Base-by-base conservation (phyloP, 345 rosid genomes). In the Passiflora organensis region DNA sequence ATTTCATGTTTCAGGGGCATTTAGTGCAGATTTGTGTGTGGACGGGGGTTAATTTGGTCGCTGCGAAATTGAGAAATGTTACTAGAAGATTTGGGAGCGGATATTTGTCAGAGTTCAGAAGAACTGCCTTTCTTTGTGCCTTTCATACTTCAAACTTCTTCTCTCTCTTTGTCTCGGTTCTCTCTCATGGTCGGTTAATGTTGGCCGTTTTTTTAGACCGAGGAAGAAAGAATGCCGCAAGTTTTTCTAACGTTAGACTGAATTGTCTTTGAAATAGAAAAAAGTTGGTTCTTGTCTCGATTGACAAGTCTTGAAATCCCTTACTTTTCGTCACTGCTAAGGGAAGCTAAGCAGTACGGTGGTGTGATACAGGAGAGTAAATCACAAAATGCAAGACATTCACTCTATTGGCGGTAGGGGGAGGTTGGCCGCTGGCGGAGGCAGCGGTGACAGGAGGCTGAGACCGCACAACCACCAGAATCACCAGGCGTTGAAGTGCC, bases 401-500 rank as follows among this genome's bases (percentile, higher is more conserved):
- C 80, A 78, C 56, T 55, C 84, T 14, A 63, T 80, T 46, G 78
- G 71, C 10, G 82, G 75, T 13, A 79, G 67, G 22, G 58, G 77
- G 21, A 32, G 75, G 41, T 50, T 66, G 16, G 68, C 64, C 42
- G 54, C 64, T 64, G 80, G 71, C 36, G 79, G 79, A 6, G 68
- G 80, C 12, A 54, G 81, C 2, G 96, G 82, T 15, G 98, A 88
- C 71, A 57, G 95, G 72, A 72, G 89, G 75, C 65, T 88, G 65
- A 68, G 95, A 65, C 81, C 79, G 17, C 91, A 80, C 46, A 78
- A 79, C 62, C 79, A 75, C 68, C 83, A 50, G 50, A 74, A 69
- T 76, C 86, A 79, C 19, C 98, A 85, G 60, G 81, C 93, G 23
- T 68, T 91, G 9, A 91, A 91, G 82, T 91, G 98, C 32, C 98